These are phyloP conservation scores for Xerocomellus intermedius DNA, from an alignment of 768 basidiomycete species.

Conservation along the genomic window DNA sequence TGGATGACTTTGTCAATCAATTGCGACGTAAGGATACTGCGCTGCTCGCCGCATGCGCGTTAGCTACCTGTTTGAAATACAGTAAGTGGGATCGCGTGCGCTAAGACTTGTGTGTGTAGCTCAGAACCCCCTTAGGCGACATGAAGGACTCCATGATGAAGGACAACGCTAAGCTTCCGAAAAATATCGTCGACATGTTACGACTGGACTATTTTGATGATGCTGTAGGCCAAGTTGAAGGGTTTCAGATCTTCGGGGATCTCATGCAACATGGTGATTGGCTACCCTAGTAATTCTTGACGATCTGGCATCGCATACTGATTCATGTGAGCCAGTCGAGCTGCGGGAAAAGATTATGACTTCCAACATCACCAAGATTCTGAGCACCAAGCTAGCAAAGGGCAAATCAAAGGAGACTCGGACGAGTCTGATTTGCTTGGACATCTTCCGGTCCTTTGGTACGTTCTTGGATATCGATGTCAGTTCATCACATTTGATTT, in stretches of 20 bases:
- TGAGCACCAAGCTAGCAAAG: slow-evolving; percentile 10
- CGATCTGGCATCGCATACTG: background rate
- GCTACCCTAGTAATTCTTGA: no score
- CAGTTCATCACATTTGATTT: no score
- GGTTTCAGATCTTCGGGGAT: slow-evolving; percentile 21
- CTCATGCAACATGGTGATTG: slow-evolving; percentile 20
- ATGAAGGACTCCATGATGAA: slow-evolving; percentile 6
- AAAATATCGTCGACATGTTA: slow-evolving; percentile 20
- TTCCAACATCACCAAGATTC: slow-evolving; percentile 11
- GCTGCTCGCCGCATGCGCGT: slow-evolving; percentile 20
- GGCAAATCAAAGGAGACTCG: no score
- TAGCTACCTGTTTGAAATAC: slow-evolving; percentile 12
- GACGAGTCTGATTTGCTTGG: no score
- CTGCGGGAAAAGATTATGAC: slow-evolving; percentile 8
- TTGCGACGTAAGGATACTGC: slow-evolving; percentile 10
- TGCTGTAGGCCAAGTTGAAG: slow-evolving; percentile 4
- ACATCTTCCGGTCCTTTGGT: no score
- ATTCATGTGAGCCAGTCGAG: slow-evolving; percentile 1
- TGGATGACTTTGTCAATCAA: slow-evolving; percentile 13
- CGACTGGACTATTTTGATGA: slow-evolving; percentile 14
- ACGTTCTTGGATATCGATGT: no score
- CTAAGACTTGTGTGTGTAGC: no score
- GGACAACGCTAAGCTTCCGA: background rate
- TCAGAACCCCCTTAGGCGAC: slow-evolving; percentile 1
- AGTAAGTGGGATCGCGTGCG: background rate